These are phyloP conservation scores for Brassica hybrid DNA, from an alignment of 441 rosid genomes.

Conservation along the genomic window DNA sequence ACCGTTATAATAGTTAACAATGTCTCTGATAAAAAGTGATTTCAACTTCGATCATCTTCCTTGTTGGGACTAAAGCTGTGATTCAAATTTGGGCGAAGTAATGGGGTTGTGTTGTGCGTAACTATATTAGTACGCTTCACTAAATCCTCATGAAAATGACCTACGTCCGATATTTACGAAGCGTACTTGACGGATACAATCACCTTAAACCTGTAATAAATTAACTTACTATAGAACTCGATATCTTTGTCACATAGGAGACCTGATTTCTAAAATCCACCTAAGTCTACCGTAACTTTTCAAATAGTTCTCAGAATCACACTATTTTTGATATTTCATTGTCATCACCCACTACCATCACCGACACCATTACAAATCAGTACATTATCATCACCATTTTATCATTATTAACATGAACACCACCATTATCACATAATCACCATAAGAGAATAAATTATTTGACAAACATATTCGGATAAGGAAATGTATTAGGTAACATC, in stretches of 20 bases:
- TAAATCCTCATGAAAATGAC: neutral
- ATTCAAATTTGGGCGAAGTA: neutral
- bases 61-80: neutral
- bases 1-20: neutral
- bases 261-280: neutral
- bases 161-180: neutral
- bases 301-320: neutral
- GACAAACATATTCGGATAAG: neutral
- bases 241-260: neutral
- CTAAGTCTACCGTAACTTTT: neutral
- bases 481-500: neutral
- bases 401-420: neutral
- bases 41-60: neutral
- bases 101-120: neutral
- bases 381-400: neutral
- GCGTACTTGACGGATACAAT: neutral
- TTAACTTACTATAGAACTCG: neutral
- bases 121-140: neutral
- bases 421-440: neutral
- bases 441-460: neutral
- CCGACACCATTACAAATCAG: neutral
- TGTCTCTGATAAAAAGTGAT: neutral
- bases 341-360: slow-evolving; percentile 1
- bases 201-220: neutral
- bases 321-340: neutral